Conservation (phyloP, 177 flowering plant genomes). For the Telopea speciosissima region DNA sequence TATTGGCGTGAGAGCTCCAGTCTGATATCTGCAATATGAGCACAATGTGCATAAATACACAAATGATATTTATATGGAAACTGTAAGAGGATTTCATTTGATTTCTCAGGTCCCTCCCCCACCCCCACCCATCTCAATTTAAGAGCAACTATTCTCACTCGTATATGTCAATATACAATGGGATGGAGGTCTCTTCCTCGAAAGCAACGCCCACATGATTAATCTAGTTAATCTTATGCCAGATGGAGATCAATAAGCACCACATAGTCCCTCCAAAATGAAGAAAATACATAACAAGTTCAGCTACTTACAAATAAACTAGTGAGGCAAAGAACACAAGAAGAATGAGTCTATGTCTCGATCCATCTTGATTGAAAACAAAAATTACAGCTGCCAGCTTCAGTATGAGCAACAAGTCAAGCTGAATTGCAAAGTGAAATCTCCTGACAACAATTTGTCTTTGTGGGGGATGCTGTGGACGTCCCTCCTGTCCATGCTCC, state of each 20-base stretch:
- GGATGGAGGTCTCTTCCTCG: background rate
- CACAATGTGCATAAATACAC: background rate
- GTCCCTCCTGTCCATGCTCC: slow-evolving; percentile 55
- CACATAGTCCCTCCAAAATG: background rate
- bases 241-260: background rate
- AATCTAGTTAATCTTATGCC: background rate
- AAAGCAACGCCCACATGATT: background rate
- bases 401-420: slow-evolving; percentile 72
- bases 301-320: slow-evolving; percentile 65
- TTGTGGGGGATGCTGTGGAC: slow-evolving; percentile 54
- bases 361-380: slow-evolving; percentile 95
- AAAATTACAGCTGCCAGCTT: slow-evolving; percentile 92
- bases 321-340: slow-evolving; percentile 68
- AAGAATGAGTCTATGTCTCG: slow-evolving; percentile 72
- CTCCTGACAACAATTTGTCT: slow-evolving; percentile 81
- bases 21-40: slow-evolving; percentile 64
- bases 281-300: background rate
- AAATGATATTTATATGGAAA: background rate
- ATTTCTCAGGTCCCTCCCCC: background rate
- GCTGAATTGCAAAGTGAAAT: slow-evolving; percentile 86
- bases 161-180: background rate
- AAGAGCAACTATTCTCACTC: too few species aligned
- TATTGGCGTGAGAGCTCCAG: slow-evolving; percentile 87
- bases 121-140: too few species aligned
- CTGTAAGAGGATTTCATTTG: background rate